Evolutionary conservation across 352 stramenopile genomes (phyloP).

Genomic region (Phytophthora podocarpi): DNA sequence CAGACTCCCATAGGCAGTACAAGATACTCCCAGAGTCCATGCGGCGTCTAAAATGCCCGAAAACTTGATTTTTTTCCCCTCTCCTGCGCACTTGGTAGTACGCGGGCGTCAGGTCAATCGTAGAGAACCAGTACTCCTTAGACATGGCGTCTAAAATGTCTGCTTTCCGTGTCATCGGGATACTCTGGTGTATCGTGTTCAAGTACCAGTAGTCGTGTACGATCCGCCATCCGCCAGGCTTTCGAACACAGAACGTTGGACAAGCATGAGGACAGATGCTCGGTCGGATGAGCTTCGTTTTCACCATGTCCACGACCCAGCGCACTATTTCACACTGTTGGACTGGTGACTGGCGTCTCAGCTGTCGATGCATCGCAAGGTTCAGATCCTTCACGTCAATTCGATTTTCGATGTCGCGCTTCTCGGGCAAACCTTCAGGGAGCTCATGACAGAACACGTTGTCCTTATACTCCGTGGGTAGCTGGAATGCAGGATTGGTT

Average conservation of each 20-base stretch:
- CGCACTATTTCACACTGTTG: neutral
- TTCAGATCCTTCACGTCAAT: too few species aligned
- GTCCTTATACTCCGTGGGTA: slow-evolving; percentile 4
- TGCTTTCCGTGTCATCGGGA: neutral
- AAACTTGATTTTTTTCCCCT: too few species aligned
- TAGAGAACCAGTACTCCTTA: neutral
- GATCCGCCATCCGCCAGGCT: neutral
- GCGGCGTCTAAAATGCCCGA: neutral
- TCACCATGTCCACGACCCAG: neutral
- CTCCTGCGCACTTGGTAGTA: too few species aligned
- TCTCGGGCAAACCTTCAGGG: neutral
- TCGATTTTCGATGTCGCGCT: neutral
- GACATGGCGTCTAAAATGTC: neutral
- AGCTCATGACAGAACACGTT: slow-evolving; percentile 3
- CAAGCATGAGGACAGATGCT: too few species aligned
- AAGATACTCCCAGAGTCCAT: neutral
- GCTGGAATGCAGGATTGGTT: neutral
- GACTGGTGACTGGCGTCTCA: too few species aligned
- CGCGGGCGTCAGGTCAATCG: too few species aligned
- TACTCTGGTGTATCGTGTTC: neutral
- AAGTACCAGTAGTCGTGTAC: neutral
- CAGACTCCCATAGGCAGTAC: neutral
- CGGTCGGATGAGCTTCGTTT: neutral
- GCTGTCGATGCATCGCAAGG: too few species aligned
- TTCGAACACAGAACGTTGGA: neutral